These are phyloP conservation scores for Colletotrichum phormii DNA, from an alignment of 2,329 filamentous ascomycete species.

Conservation along the genomic window DNA sequence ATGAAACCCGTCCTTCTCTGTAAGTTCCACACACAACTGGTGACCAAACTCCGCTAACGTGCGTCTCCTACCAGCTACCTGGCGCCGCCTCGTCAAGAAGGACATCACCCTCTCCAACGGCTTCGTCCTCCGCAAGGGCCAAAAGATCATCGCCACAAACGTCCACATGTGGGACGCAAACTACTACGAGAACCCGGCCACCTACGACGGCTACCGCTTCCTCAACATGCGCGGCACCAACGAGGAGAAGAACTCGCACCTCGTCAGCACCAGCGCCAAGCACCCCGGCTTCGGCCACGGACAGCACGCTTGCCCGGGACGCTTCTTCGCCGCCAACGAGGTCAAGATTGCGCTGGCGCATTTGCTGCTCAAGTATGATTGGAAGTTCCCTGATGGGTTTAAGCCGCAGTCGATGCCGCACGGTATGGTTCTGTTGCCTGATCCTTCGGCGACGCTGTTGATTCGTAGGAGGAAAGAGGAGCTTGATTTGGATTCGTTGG, in stretches of 20 bases:
- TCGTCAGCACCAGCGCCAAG: constrained; percentile 47
- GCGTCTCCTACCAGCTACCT: constrained; percentile 2
- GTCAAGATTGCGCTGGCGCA: constrained; percentile 49
- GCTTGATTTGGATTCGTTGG: constrained; percentile 8
- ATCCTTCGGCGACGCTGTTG: constrained; percentile 1
- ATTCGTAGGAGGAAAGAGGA: constrained; percentile 27
- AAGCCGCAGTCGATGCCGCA: not conserved
- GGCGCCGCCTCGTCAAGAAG: constrained; percentile 25
- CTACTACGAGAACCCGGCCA: constrained; percentile 36
- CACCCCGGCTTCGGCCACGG: constrained; percentile 50
- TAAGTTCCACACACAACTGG: not conserved
- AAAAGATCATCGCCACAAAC: constrained; percentile 35
- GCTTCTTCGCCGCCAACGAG: constrained; percentile 52
- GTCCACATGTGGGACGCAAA: constrained; percentile 38
- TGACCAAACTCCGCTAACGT: no score
- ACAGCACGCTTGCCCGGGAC: constrained; percentile 50
- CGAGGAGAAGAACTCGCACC: constrained; percentile 43
- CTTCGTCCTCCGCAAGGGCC: constrained; percentile 38
- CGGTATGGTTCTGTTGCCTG: constrained; percentile 12
- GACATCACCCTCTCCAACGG: constrained; percentile 39
- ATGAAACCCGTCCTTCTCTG: constrained; percentile 39
- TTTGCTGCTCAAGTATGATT: constrained; percentile 47
- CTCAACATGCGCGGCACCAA: constrained; percentile 37
- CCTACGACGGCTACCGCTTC: constrained; percentile 40
- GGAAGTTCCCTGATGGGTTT: constrained; percentile 21